Evolutionary conservation across 805 yeast genomes (phyloP), one percentile per base, ranked within the genome.

Genomic region (Metahyphopichia silvanorum): DNA sequence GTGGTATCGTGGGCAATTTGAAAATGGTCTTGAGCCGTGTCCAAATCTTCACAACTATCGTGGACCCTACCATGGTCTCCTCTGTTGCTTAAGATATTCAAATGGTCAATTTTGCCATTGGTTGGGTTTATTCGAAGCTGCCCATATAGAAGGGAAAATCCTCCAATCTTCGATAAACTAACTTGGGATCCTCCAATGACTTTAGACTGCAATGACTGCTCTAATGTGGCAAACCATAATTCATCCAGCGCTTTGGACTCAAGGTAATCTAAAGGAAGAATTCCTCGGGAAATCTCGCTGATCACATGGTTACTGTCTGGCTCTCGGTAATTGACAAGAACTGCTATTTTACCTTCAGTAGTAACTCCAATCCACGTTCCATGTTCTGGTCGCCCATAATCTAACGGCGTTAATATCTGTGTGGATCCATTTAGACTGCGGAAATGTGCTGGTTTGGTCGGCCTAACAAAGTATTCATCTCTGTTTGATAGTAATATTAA

Each of bases 311-410:
- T 17, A 35, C 41, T 12, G 14, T 46, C 42, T 31, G 58, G 55
- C 44, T 83, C 93, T 29, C 85, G 61, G 51, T 76, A 79, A 52
- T 91, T 91, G 12, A 93, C 79, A 17, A 91, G 67, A 2, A 83
- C 83, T 0, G 94, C 84, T 2, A 89, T 37, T 38, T 71, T 68
- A 0, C 86, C 86, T 2, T 45, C 51, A 19, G 63, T 63, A 25
- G 77, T 69, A 2, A 83, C 71, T 0, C 95, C 97, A 1, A 86
- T 76, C 98, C 98, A 93, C 0, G 97, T 86, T 1, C 98, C 97
- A 41, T 77, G 86, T 34, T 79, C 88, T 1, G 66, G 58, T 21
- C 88, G 57, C 1, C 81, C 86, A 46, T 84, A 54, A 53, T 91
- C 97, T 23, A 70, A 59, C 0, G 97, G 97, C 6, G 83, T 73